Conservation (phyloP, 257 asterid species). For the Jacaranda mimosifolia region DNA sequence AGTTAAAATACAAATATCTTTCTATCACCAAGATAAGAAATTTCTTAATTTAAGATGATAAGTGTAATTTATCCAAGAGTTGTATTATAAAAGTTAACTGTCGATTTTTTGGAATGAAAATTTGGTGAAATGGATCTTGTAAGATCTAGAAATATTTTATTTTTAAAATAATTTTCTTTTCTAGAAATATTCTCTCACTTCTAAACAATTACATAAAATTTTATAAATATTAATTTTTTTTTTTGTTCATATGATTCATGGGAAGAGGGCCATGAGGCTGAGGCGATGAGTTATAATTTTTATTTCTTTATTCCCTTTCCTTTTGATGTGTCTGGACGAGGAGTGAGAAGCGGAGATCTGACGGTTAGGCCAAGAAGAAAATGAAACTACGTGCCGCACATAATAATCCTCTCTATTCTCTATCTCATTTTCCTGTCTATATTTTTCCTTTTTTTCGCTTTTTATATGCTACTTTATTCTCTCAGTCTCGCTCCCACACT, state of each 20-base stretch:
- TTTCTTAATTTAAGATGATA: no score
- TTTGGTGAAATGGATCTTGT: no score
- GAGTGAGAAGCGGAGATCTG: constrained; percentile 49
- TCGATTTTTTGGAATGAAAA: no score
- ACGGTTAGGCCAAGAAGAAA: constrained; percentile 37
- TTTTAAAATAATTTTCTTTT: no score
- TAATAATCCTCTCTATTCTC: constrained; percentile 31
- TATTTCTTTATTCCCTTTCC: neutral
- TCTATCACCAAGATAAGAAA: no score
- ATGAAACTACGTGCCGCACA: constrained; percentile 38
- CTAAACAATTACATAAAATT: no score
- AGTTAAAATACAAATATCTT: no score
- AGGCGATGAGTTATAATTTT: neutral
- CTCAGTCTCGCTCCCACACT: constrained; percentile 12
- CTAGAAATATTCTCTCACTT: no score
- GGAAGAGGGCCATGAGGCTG: neutral
- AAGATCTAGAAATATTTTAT: no score
- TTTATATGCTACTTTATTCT: constrained; percentile 3
- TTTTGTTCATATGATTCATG: neutral
- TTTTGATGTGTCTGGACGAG: constrained; percentile 8
- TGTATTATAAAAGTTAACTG: no score
- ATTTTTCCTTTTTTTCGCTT: neutral
- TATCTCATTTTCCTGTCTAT: neutral
- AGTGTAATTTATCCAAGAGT: no score
- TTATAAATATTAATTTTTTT: no score